A percentile compares a stretch with the other conserved stretches of the same genome.
These are phyloP conservation scores for Pythium grandisporangium DNA, from an alignment of 352 stramenopile genomes.

Conservation along the genomic window DNA sequence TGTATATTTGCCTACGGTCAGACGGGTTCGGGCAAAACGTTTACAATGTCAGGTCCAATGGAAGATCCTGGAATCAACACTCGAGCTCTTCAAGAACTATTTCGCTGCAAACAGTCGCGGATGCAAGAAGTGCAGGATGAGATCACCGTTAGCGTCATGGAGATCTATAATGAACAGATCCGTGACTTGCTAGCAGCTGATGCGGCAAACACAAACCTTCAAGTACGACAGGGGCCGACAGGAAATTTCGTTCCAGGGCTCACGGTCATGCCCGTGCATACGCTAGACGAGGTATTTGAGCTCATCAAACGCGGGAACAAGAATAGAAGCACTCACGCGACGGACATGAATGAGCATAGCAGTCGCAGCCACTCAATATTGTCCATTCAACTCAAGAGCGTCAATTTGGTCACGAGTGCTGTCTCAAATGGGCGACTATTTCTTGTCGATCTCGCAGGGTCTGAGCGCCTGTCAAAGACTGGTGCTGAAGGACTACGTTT, in stretches of 20 bases:
- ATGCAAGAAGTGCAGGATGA: slow-evolving; percentile 75
- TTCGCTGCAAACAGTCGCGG: slow-evolving; percentile 57
- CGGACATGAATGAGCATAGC: slow-evolving; percentile 87
- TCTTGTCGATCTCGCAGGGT: slow-evolving; percentile 87
- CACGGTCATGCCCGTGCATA: slow-evolving; percentile 62
- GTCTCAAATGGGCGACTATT: slow-evolving; percentile 75
- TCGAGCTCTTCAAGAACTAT: slow-evolving; percentile 74
- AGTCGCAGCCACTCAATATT: slow-evolving; percentile 84
- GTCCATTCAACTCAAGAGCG: slow-evolving; percentile 78
- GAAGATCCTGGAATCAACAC: slow-evolving; percentile 82
- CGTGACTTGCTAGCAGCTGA: slow-evolving; percentile 88
- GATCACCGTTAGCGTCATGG: slow-evolving; percentile 88
- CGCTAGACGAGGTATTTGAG: slow-evolving; percentile 77
- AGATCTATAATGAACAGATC: slow-evolving; percentile 97
- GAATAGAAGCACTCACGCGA: slow-evolving; percentile 78
- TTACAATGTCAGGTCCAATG: slow-evolving; percentile 66
- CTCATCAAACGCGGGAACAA: slow-evolving; percentile 82
- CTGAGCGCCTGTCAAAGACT: slow-evolving; percentile 86
- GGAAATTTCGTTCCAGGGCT: slow-evolving; percentile 82
- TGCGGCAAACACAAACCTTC: slow-evolving; percentile 67
- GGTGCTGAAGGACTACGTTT: slow-evolving; percentile 76
- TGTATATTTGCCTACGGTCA: slow-evolving; percentile 90
- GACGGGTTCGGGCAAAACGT: slow-evolving; percentile 83
- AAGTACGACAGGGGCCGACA: slow-evolving; percentile 72
- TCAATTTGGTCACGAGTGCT: slow-evolving; percentile 68